These are phyloP conservation scores for Plasmopara viticola DNA, from an alignment of 352 stramenopile species.

Conservation along the genomic window DNA sequence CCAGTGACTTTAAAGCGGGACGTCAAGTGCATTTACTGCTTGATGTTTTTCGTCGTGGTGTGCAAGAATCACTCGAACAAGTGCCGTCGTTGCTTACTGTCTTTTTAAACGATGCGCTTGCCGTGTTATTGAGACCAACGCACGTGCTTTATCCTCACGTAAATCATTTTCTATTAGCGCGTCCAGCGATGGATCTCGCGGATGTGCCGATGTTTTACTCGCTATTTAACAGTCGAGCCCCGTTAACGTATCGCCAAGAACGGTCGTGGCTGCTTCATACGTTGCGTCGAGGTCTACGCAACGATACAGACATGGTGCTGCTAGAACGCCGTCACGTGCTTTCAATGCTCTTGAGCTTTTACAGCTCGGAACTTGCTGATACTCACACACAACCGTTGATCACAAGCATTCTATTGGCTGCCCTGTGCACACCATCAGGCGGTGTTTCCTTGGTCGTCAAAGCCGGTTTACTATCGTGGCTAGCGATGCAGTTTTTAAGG, in stretches of 20 bases:
- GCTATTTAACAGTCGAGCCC: constrained; percentile 74
- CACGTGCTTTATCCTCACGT: constrained; percentile 73
- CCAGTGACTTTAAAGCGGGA: constrained; percentile 59
- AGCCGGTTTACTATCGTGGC: constrained; percentile 55
- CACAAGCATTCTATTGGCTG: constrained; percentile 44
- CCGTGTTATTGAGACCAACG: constrained; percentile 55
- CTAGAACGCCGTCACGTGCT: constrained; percentile 74
- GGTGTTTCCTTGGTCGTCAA: constrained; percentile 58
- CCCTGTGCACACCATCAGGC: constrained; percentile 43
- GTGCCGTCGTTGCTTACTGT: constrained; percentile 76
- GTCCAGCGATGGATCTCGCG: constrained; percentile 62
- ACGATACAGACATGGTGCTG: constrained; percentile 58
- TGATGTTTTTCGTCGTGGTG: constrained; percentile 64
- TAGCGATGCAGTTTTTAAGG: constrained; percentile 34
- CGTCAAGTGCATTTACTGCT: constrained; percentile 77
- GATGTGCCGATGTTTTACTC: constrained; percentile 88
- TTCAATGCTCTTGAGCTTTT: constrained; percentile 80
- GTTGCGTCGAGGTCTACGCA: constrained; percentile 58
- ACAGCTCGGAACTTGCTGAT: constrained; percentile 64
- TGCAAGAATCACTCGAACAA: constrained; percentile 39
- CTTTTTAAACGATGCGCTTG: constrained; percentile 75
- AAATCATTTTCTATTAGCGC: constrained; percentile 82
- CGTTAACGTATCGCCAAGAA: constrained; percentile 72
- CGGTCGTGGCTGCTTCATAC: constrained; percentile 78
- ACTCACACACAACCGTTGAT: constrained; percentile 73